Base-by-base conservation (phyloP, 1,284 basidiomycete species). In the Apiotrichum siamense region DNA sequence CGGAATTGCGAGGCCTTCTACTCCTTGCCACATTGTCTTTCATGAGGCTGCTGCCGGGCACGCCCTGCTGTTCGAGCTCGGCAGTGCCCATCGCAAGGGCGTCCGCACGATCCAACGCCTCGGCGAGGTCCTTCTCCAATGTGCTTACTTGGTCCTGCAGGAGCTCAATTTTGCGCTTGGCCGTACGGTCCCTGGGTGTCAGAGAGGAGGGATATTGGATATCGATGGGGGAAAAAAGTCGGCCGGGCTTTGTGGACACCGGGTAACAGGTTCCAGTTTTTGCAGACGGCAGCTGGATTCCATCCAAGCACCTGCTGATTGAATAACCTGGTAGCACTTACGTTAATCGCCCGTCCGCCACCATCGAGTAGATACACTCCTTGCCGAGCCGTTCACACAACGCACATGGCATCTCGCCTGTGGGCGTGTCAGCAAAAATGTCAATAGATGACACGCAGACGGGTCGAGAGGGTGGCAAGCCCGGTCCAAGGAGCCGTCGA, bases 321-420 rank as follows among this genome's bases (percentile, higher is more conserved):
- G 13, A 12, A n/a, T 18, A 17, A 17, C 17, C 32, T 11, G 15
- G 24, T 7, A 12, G 6, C 7, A 50, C 49, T 24, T 38, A 50
- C 49, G 49, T 50, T 20, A 50, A n/a, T 12, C 49, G 49, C 2
- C 49, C 49, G 13, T 50, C 49, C 7, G 38, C 49, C 13, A 40
- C 38, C 1, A 31, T 50, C 29, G 43, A 45, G 38, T 50, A 50
- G 23, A 45, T 38, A 23, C 49, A 50, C 7, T 50, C 43, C 38
- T 46, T 45, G 10, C 49, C 49, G 7, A 50, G 49, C n/a, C 49
- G 43, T 9, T 12, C 24, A 20, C 49, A 50, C 3, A 50, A 25
- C 7, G 49, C 24, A 24, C 49, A 50, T 10, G 49, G 49, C 7
- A 15, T 23, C n/a, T 50, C 49, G 24, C 49, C 49, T 50, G 32